These are phyloP conservation scores for Globisporangium ultimum DNA, from an alignment of 352 stramenopile species.

Conservation along the genomic window DNA sequence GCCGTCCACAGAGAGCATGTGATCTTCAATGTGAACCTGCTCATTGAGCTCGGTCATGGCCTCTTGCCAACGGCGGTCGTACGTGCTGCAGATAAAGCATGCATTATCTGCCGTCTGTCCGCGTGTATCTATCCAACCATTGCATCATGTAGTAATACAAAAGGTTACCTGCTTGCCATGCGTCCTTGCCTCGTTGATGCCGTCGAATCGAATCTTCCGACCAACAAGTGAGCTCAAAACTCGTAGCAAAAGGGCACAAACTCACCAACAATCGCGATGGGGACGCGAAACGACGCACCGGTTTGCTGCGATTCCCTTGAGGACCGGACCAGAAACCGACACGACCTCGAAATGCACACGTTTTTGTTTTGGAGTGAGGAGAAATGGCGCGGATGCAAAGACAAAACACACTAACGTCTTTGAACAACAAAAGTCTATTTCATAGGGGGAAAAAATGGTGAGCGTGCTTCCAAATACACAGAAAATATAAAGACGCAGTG, in stretches of 20 bases:
- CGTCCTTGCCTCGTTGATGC: neutral
- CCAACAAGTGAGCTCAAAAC: neutral
- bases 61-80: conserved; percentile 88
- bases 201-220: neutral
- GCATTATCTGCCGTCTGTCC: neutral
- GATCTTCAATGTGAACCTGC: conserved; percentile 88
- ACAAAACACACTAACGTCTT: too few species aligned
- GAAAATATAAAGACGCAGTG: too few species aligned
- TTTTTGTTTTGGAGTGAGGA: too few species aligned
- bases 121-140: neutral
- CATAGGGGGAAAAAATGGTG: too few species aligned
- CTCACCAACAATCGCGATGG: neutral
- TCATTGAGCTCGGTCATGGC: conserved; percentile 93
- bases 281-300: conserved; percentile 5
- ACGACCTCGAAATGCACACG: too few species aligned
- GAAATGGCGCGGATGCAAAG: too few species aligned
- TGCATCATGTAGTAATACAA: too few species aligned
- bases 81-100: conserved; percentile 48
- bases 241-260: neutral
- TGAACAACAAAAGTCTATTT: too few species aligned
- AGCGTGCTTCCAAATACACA: too few species aligned
- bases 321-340: neutral
- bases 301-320: neutral
- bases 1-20: conserved; percentile 51
- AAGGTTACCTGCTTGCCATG: conserved; percentile 36